These are phyloP conservation scores for Gracilaria gracilis DNA, from an alignment of 23 red algal genomes.

Conservation along the genomic window DNA sequence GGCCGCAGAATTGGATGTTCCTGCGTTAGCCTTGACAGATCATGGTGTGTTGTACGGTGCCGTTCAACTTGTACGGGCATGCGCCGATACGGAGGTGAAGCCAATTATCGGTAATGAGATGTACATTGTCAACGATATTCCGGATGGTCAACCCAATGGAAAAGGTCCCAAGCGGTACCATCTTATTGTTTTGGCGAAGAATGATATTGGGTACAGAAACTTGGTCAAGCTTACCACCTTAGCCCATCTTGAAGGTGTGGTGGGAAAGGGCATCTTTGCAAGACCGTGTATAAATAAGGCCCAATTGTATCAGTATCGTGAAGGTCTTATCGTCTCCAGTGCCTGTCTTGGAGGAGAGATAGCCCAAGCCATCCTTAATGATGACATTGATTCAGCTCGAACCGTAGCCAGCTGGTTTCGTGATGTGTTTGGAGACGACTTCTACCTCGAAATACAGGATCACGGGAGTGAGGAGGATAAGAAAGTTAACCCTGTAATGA, in stretches of 20 bases:
- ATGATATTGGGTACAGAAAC: constrained; percentile 85
- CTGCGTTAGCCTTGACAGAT: constrained; percentile 92
- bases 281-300: constrained; percentile 94
- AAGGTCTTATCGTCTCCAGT: constrained; percentile 89
- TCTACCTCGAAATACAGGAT: constrained; percentile 96
- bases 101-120: constrained; percentile 99
- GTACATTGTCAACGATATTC: constrained; percentile 82
- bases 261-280: constrained; percentile 80
- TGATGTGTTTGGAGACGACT: constrained; percentile 93
- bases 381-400: constrained; percentile 69
- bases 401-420: constrained; percentile 89
- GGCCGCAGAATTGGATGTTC: constrained; percentile 78
- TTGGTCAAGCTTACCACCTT: constrained; percentile 86
- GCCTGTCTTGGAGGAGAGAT: constrained; percentile 95
- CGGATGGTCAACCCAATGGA: constrained; percentile 24
- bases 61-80: constrained; percentile 80
- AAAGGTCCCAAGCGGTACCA: constrained; percentile 74
- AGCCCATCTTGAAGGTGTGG: constrained; percentile 83
- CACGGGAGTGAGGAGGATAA: constrained; percentile 86
- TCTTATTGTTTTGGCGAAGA: constrained; percentile 94
- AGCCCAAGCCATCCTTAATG: constrained; percentile 70
- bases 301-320: constrained; percentile 77
- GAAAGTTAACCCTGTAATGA: constrained; percentile 73
- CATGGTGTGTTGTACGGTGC: constrained; percentile 94
- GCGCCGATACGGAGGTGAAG: constrained; percentile 70